A percentile compares a stretch with the other conserved stretches of the same genome.
Conservation (phyloP, 257 asterid species). For the Ligustrum vulgare region DNA sequence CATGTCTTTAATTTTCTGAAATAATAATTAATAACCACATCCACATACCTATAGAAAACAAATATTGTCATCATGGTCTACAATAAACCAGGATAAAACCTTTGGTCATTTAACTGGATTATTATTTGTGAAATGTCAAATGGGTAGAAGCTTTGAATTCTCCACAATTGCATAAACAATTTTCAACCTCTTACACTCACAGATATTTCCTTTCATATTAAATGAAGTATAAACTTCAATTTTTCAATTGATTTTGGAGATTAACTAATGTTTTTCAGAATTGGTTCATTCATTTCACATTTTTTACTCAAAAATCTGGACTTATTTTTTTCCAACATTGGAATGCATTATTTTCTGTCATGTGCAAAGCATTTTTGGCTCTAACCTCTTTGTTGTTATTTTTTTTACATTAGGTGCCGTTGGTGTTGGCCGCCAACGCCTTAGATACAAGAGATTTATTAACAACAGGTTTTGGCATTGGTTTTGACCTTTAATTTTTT, state of each 20-base stretch:
- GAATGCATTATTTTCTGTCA: conserved; percentile 17
- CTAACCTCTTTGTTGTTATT: conserved; percentile 32
- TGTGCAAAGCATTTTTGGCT: too few relatives aligned
- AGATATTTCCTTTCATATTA: not conserved
- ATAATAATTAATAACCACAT: too few relatives aligned
- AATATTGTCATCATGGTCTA: too few relatives aligned
- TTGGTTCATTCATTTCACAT: not conserved
- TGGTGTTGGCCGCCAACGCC: conserved; percentile 95
- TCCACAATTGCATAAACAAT: too few relatives aligned
- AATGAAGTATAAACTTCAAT: too few relatives aligned
- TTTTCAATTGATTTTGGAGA: not conserved
- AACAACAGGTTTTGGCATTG: conserved; percentile 68
- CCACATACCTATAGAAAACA: too few relatives aligned
- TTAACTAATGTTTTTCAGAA: conserved; percentile 4
- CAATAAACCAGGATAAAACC: too few relatives aligned
- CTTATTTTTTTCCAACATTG: conserved; percentile 12
- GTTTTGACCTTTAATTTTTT: not conserved
- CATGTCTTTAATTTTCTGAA: too few relatives aligned
- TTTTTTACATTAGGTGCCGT: conserved; percentile 98
- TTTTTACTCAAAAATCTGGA: conserved; percentile 4
- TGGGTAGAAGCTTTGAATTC: too few relatives aligned
- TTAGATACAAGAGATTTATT: conserved; percentile 68
- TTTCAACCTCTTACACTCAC: too few relatives aligned
- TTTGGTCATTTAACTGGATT: too few relatives aligned
- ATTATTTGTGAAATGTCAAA: too few relatives aligned